Percentiles rank a stretch among this genome's conserved stretches.
phyloP scores from a whole-genome alignment of 345 rosid genomes.

The Mallotus nudiflorus region DNA sequence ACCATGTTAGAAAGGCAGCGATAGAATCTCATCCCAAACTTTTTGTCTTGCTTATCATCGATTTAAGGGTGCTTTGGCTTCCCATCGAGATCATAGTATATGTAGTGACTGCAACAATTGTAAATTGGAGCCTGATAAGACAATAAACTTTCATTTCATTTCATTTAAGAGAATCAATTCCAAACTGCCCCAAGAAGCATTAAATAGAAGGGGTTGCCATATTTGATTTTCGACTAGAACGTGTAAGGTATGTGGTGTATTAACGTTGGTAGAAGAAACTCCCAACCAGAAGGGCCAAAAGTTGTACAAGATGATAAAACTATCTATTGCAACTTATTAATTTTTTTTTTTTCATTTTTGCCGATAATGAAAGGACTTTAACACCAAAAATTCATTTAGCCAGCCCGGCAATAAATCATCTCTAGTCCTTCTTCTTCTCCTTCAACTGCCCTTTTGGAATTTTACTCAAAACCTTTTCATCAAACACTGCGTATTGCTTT shows the following conservation, averaged over 20 bases:
- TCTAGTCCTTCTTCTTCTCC: slow-evolving; percentile 63
- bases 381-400: not conserved
- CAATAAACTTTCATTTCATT: no score
- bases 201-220: not conserved
- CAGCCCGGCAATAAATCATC: not conserved
- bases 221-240: not conserved
- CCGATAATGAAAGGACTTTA: not conserved
- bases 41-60: no score
- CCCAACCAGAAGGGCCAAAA: not conserved
- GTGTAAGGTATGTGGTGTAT: slow-evolving; percentile 2
- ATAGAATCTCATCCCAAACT: no score
- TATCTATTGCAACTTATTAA: not conserved
- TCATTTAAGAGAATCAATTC: no score
- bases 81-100: no score
- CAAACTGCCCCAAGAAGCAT: not conserved
- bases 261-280: not conserved
- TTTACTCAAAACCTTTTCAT: slow-evolving; percentile 79
- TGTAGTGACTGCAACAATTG: no score
- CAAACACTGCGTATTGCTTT: slow-evolving; percentile 67
- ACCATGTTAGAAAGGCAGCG: no score
- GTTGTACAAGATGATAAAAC: not conserved
- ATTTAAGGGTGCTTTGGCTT: no score
- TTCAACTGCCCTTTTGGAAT: slow-evolving; percentile 67
- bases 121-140: no score
- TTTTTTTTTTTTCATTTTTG: not conserved